phyloP scores from a whole-genome alignment of 495 filamentous ascomycete genomes.

The Penicillium diatomitis region DNA sequence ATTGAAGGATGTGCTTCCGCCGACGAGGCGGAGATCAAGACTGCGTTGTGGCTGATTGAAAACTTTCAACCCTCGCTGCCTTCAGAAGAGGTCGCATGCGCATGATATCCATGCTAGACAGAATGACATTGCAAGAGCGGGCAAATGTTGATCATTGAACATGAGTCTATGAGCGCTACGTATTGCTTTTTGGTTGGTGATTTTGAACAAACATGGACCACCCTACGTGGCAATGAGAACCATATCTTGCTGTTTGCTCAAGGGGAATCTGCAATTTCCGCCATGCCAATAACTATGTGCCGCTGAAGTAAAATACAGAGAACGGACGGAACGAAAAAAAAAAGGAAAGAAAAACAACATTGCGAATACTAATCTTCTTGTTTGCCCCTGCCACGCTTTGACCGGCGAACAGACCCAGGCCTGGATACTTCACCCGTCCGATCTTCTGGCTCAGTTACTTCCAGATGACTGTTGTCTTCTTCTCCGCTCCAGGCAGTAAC shows the following conservation, averaged over 20 bases:
- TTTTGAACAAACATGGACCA: no score
- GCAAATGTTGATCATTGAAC: no score
- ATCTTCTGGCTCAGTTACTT: conserved; percentile 4
- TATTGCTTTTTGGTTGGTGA: no score
- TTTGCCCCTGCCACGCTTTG: conserved; percentile 19
- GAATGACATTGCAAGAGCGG: background rate
- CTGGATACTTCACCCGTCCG: conserved; percentile 4
- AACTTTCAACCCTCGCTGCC: background rate
- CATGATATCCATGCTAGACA: background rate
- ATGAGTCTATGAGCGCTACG: no score
- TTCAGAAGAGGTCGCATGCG: background rate
- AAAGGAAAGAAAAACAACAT: no score
- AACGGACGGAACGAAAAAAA: no score
- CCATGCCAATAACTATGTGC: no score
- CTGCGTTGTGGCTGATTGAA: conserved; percentile 2
- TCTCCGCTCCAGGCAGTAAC: conserved; percentile 22
- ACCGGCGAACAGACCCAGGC: conserved; percentile 13
- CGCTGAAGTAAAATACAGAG: no score
- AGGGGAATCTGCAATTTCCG: no score
- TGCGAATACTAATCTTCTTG: background rate
- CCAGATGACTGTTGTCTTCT: background rate
- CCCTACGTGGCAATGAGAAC: no score
- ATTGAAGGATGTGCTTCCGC: conserved; percentile 5
- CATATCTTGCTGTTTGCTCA: no score
- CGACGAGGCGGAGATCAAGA: conserved; percentile 8